Evolutionary conservation across 257 asterid species (phyloP).

Genomic region (Anisodus acutangulus): DNA sequence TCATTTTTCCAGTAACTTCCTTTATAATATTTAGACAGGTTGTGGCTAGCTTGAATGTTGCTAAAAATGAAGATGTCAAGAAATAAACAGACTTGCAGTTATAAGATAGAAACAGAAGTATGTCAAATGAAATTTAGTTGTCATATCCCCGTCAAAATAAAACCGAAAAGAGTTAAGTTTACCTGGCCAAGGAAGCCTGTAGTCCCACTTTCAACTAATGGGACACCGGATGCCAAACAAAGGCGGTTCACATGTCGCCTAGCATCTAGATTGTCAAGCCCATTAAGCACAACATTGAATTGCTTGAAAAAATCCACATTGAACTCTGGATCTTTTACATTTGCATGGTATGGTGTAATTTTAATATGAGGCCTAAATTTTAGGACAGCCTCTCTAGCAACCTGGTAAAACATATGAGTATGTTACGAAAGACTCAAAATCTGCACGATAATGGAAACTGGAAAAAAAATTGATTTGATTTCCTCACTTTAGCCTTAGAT

Average conservation of each 20-base stretch:
- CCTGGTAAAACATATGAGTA: slow-evolving; percentile 57
- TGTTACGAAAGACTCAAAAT: slow-evolving; percentile 31
- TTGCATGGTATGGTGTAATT: slow-evolving; percentile 93
- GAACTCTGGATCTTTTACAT: slow-evolving; percentile 85
- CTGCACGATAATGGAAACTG: slow-evolving; percentile 21
- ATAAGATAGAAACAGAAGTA: background rate
- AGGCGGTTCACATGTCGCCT: slow-evolving; percentile 99
- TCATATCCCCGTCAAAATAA: slow-evolving; percentile 3
- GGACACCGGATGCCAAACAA: slow-evolving; percentile 93
- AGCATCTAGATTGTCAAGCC: slow-evolving; percentile 98
- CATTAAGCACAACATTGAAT: slow-evolving; percentile 87
- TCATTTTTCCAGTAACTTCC: background rate
- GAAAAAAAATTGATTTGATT: background rate
- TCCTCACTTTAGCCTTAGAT: slow-evolving; percentile 93
- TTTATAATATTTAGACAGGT: background rate
- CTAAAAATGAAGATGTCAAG: background rate
- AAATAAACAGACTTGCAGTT: background rate
- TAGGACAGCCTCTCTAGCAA: slow-evolving; percentile 96
- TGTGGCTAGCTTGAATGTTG: background rate
- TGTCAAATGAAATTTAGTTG: background rate
- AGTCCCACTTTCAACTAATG: slow-evolving; percentile 97
- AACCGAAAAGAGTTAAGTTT: slow-evolving; percentile 6
- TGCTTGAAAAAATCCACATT: slow-evolving; percentile 92
- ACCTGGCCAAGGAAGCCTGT: slow-evolving; percentile 99
- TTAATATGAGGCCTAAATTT: slow-evolving; percentile 84